Evolutionary conservation across 139 green algal species (phyloP), one percentile per base, ranked within the genome.

Genomic region (Chloropicon primus): DNA sequence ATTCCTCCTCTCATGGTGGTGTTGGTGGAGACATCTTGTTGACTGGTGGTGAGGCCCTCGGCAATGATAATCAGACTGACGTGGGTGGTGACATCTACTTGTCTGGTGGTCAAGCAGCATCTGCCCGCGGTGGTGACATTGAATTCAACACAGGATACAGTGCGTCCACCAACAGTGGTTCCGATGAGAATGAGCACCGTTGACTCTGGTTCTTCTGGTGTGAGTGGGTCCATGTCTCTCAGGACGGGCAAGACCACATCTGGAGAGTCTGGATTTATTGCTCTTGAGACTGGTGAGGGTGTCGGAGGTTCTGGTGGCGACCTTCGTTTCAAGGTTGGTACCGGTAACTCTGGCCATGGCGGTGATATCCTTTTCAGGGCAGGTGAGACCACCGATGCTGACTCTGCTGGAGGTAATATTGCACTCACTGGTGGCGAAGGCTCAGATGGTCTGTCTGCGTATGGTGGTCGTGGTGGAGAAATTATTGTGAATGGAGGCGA

Each of bases 381-480:
- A 74, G 77, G 72, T 10, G 24, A 74, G 3, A 27, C 3, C 5
- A 26, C 78, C 5, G n/a, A 24, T 23, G 78, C 77, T 2, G 77
- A 72, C 21, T 21, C 2, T 73, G 21, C 77, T 10, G 22, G 5
- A 23, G 28, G 5, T n/a, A n/a, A n/a, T n/a, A n/a, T n/a, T 3
- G 76, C 54, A 53, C 54, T 79, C 41, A 80, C 54, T 24, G 76
- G 76, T 23, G 23, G 21, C n/a, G n/a, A n/a, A n/a, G n/a, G n/a
- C n/a, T n/a, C n/a, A n/a, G n/a, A n/a, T n/a, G n/a, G n/a, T n/a
- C n/a, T n/a, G n/a, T n/a, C n/a, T n/a, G n/a, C n/a, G n/a, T n/a
- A n/a, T n/a, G n/a, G n/a, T n/a, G 72, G 72, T 21, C 26, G 72
- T 76, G 72, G 26, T 21, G 26, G 26, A 21, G 72, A 76, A n/a